Conservation (phyloP, 2,329 filamentous ascomycete species). For the Polytolypa hystricis region DNA sequence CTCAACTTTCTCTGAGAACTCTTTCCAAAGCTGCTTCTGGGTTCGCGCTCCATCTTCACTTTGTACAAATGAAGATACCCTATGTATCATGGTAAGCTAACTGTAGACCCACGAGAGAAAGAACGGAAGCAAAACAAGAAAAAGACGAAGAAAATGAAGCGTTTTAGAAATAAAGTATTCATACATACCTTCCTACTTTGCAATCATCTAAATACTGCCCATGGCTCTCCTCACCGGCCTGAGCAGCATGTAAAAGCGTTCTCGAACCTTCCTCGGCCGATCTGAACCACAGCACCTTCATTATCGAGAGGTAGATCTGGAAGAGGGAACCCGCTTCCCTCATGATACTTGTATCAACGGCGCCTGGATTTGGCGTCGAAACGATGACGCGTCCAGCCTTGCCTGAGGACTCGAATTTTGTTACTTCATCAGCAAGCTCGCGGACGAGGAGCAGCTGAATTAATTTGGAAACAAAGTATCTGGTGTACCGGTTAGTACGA, state of each 20-base stretch:
- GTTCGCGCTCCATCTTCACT: conserved; percentile 28
- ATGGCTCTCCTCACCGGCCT: conserved; percentile 32
- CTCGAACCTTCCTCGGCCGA: conserved; percentile 39
- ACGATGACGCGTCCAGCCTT: conserved; percentile 38
- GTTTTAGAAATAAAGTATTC: neutral
- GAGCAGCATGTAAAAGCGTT: conserved; percentile 30
- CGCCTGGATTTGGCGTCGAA: conserved; percentile 36
- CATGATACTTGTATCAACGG: conserved; percentile 39
- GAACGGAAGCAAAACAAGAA: too few relatives aligned
- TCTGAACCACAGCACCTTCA: conserved; percentile 30
- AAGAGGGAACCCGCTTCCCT: conserved; percentile 22
- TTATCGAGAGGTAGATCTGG: conserved; percentile 10
- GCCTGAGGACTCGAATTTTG: conserved; percentile 24
- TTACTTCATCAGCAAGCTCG: conserved; percentile 24
- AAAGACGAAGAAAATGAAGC: too few relatives aligned
- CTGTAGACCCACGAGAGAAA: too few relatives aligned
- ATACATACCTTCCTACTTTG: conserved; percentile 12
- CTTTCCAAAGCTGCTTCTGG: conserved; percentile 34
- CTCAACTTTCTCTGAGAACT: conserved; percentile 34
- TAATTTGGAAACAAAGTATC: conserved; percentile 39
- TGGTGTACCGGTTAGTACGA: conserved; percentile 11
- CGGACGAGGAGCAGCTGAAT: conserved; percentile 38
- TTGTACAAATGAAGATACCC: conserved; percentile 27
- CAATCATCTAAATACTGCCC: conserved; percentile 37
- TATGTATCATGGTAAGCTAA: conserved; percentile 9